Evolutionary conservation across 495 filamentous ascomycete genomes (phyloP).

Genomic region (Lasiosphaeria ovina): DNA sequence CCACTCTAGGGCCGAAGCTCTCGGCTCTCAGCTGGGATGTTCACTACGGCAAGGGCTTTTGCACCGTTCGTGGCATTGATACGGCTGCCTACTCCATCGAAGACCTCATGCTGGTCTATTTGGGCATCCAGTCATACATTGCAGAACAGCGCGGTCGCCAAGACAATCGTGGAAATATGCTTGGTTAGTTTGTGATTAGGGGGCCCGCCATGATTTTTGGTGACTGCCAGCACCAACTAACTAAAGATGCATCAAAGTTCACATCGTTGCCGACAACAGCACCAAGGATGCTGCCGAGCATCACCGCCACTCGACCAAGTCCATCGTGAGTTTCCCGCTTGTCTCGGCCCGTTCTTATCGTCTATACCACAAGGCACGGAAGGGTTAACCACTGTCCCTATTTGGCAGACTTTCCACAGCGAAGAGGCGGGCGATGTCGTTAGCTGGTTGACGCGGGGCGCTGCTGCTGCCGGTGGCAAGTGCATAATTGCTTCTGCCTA

Average conservation of each 20-base stretch:
- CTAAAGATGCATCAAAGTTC: constrained; percentile 32
- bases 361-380: not conserved
- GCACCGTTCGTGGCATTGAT: constrained; percentile 54
- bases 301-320: constrained; percentile 50
- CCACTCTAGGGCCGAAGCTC: constrained; percentile 49
- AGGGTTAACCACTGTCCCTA: not conserved
- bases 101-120: constrained; percentile 55
- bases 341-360: not conserved
- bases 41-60: constrained; percentile 53
- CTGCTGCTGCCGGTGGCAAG: constrained; percentile 56
- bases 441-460: constrained; percentile 57
- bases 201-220: not conserved
- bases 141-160: constrained; percentile 57
- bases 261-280: constrained; percentile 50
- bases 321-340: constrained; percentile 41
- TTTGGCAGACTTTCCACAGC: constrained; percentile 65
- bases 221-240: constrained; percentile 17
- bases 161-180: constrained; percentile 58
- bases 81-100: constrained; percentile 49
- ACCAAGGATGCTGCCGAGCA: constrained; percentile 44
- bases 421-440: constrained; percentile 68
- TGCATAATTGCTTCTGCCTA: constrained; percentile 60
- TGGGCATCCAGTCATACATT: constrained; percentile 57
- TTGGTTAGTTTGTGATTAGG: constrained; percentile 38
- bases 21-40: constrained; percentile 44